A percentile compares a stretch with the other conserved stretches of the same genome.
These are phyloP conservation scores for Microdochium bolleyi DNA, from an alignment of 2,329 filamentous ascomycete species.

Conservation along the genomic window DNA sequence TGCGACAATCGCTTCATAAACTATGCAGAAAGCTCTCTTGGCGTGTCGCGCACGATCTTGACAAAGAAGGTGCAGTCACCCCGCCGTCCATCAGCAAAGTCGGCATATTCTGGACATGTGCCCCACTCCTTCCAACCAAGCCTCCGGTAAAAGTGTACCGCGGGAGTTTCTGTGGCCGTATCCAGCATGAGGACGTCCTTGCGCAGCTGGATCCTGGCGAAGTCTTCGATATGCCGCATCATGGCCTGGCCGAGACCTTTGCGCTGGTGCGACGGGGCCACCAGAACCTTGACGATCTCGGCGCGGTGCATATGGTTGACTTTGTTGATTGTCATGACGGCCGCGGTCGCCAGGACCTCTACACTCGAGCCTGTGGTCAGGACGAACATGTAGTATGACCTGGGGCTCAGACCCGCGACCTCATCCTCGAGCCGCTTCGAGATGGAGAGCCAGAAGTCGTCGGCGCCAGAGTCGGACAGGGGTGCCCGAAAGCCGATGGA, in stretches of 20 bases:
- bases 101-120: slow-evolving; percentile 10
- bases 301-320: slow-evolving; percentile 15
- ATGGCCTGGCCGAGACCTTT: slow-evolving; percentile 10
- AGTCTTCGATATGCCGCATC: slow-evolving; percentile 14
- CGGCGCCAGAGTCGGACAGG: slow-evolving; percentile 11
- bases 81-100: not conserved
- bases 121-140: slow-evolving; percentile 18
- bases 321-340: slow-evolving; percentile 12
- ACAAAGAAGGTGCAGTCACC: not conserved
- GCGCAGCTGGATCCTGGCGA: slow-evolving; percentile 8
- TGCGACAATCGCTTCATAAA: too few relatives aligned
- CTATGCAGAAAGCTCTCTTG: too few relatives aligned
- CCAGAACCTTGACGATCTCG: slow-evolving; percentile 18
- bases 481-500: slow-evolving; percentile 20
- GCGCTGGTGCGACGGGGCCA: slow-evolving; percentile 11
- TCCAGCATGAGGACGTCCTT: slow-evolving; percentile 16
- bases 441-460: slow-evolving; percentile 12
- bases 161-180: slow-evolving; percentile 14
- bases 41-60: not conserved
- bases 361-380: not conserved
- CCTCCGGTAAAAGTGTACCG: slow-evolving; percentile 14
- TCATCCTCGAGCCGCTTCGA: slow-evolving; percentile 2
- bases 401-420: not conserved
- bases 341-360: slow-evolving; percentile 13
- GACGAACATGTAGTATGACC: slow-evolving; percentile 9